Evolutionary conservation across 2,329 filamentous ascomycete species (phyloP).

Genomic region (Pseudogymnoascus sp.): DNA sequence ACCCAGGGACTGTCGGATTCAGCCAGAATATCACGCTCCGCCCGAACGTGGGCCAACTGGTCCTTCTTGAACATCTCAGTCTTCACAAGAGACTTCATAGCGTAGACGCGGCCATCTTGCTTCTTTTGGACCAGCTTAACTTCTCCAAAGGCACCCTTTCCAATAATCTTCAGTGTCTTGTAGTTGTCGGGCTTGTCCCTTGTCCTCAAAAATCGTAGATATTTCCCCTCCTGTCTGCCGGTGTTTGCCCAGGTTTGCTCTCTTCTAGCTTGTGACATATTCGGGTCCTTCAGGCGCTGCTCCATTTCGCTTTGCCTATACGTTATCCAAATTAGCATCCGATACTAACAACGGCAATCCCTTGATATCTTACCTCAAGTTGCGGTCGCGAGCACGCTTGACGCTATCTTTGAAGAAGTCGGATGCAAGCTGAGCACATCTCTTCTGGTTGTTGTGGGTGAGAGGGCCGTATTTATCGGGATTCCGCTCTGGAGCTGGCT

Average conservation of each 20-base stretch:
- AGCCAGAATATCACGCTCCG: conserved; percentile 93
- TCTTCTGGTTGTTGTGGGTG: conserved; percentile 62
- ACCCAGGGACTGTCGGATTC: conserved; percentile 99
- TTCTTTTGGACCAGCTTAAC: conserved; percentile 96
- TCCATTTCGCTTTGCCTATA: conserved; percentile 84
- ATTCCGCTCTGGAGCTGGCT: conserved; percentile 74
- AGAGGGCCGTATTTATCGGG: conserved; percentile 65
- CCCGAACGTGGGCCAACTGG: conserved; percentile 91
- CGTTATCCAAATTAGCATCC: conserved; percentile 9
- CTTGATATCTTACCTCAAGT: conserved; percentile 62
- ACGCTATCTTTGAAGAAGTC: conserved; percentile 99
- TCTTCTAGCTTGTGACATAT: conserved; percentile 65
- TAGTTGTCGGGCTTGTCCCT: conserved; percentile 94
- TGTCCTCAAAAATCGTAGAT: conserved; percentile 86
- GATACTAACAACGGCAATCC: not conserved
- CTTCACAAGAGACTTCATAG: conserved; percentile 96
- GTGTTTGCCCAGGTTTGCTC: conserved; percentile 78
- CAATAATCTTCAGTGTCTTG: conserved; percentile 93
- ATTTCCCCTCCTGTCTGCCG: conserved; percentile 82
- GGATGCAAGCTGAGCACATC: conserved; percentile 61
- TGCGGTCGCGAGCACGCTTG: conserved; percentile 87
- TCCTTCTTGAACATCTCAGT: conserved; percentile 99
- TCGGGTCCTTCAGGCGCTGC: conserved; percentile 69
- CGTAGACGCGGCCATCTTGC: conserved; percentile 93
- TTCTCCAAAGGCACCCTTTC: conserved; percentile 97